Evolutionary conservation across 768 basidiomycete species (phyloP), one percentile per base, ranked within the genome.

Genomic region (Mycena albidolilacea): DNA sequence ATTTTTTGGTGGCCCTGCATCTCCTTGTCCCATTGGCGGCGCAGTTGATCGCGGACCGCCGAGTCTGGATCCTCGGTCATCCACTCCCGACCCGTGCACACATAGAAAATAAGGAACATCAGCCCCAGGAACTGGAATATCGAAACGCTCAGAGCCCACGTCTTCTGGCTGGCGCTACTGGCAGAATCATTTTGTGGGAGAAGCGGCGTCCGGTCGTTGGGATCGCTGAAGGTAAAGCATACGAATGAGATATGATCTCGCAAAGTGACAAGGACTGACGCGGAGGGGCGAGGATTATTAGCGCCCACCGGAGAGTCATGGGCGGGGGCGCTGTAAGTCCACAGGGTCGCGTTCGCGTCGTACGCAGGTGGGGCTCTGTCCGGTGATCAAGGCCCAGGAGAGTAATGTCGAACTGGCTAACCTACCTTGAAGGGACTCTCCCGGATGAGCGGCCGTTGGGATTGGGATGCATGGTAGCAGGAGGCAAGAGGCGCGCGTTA

Each of bases 1-100:
- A 57, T 54, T 35, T 37, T 4, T 54, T 70, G 44, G 61, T 64
- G 69, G 1, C 54, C 61, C 12, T n/a, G 8, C 19, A 70, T 39
- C 17, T 69, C 67, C 15, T 35, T 38, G 35, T 55, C 60, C 68
- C 68, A 69, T 60, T 52, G 38, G 21, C 41, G 59, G 15, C 68
- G 59, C 11, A 62, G 4, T 0, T 48, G 68, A 2, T 39, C 50
- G n/a, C 52, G 64, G 6, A 15, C 48, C 21, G 50, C 46, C 17
- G 63, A 46, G 48, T 65, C 50, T 23, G 52, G 38, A 21, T 54
- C 50, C 38, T 65, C 50, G 15, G 15, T 37, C 17, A 17, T 48
- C 14, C 12, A 48, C 15, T 6, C 46, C 46, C 14, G 17, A 19
- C 39, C 19, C 39, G 15, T 7, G 41, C 41, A 43, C 41, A 43